Evolutionary conservation across 108 stramenopile species (phyloP), one percentile per base, ranked within the genome.

Genomic region (Cyclotella baltica): DNA sequence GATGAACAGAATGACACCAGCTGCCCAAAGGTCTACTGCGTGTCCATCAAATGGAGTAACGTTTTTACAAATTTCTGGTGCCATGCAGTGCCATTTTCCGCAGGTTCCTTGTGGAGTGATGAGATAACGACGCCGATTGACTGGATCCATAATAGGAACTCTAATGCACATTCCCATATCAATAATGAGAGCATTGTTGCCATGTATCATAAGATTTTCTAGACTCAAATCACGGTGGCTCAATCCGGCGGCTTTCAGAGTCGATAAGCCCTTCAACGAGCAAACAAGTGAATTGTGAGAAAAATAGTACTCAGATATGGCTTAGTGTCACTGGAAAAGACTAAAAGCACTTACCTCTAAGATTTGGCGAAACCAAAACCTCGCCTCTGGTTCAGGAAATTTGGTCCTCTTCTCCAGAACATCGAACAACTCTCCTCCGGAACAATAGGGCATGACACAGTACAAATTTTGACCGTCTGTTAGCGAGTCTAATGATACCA

Each of bases 151-250:
- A 37, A 72, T 78, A 15, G 95, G 96, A 30, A 96, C 76, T 29
- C 94, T 75, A 29, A 98, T 75, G 64, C 93, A 97, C 98, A 97
- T 97, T 31, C 97, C 97, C 84, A 98, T 87, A 76, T 98, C 97
- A 78, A 98, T 97, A 28, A 98, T 88, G 31, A 95, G 74, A 25
- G 86, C 85, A 43, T 80, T 84, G 50, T 88, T 64, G 22, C 89
- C 40, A 38, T 88, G 87, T 0, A 94, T 84, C 52, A 96, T 67
- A 2, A 98, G 81, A 64, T 97, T 96, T 71, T 97, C 97, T 15
- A 96, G 76, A 72, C 90, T 92, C 85, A 97, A 86, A 84, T 97
- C 95, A 51, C 97, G 87, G 78, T 97, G 97, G 66, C 88, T 85
- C 18, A 98, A 83, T 22, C 96, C 96, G 20, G 72, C 83, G 58